Evolutionary conservation across 176 grass and related monocot genomes (phyloP).

Genomic region (Tillandsia fasciculata): DNA sequence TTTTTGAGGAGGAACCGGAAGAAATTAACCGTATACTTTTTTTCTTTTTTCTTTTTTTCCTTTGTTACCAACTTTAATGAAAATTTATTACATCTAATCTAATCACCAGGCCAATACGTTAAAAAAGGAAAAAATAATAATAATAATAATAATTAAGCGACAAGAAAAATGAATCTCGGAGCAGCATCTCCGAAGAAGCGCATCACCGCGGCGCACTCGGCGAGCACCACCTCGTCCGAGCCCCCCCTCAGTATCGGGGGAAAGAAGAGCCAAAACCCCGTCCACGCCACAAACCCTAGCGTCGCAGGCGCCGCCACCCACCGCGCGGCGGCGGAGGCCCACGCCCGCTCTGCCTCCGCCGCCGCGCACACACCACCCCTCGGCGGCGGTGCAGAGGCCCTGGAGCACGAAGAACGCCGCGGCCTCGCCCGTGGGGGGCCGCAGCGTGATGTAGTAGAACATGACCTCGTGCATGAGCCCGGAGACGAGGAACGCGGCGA

Average conservation of each 20-base stretch:
- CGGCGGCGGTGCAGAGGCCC: neutral
- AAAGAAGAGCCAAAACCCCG: constrained; percentile 9
- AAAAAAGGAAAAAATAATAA: no score
- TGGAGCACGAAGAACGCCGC: constrained; percentile 13
- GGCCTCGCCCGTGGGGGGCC: constrained; percentile 1
- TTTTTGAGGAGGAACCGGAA: no score
- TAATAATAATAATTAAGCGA: neutral
- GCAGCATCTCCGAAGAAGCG: neutral
- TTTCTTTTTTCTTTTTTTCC: no score
- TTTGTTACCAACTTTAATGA: no score
- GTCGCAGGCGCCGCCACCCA: neutral
- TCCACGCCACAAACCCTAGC: constrained; percentile 4
- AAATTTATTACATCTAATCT: no score
- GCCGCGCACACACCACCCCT: neutral
- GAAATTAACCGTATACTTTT: no score
- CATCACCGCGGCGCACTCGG: constrained; percentile 8
- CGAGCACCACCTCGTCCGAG: constrained; percentile 3
- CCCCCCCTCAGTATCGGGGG: constrained; percentile 1
- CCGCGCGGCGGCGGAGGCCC: neutral
- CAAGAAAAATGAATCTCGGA: neutral
- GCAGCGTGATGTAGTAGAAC: constrained; percentile 1
- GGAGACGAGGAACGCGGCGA: constrained; percentile 16
- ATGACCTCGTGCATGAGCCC: constrained; percentile 19
- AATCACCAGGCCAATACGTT: no score
- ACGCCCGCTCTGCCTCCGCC: neutral